Evolutionary conservation across 2,329 filamentous ascomycete genomes (phyloP).

Genomic region (Teratosphaeria pseudoeucalypti): DNA sequence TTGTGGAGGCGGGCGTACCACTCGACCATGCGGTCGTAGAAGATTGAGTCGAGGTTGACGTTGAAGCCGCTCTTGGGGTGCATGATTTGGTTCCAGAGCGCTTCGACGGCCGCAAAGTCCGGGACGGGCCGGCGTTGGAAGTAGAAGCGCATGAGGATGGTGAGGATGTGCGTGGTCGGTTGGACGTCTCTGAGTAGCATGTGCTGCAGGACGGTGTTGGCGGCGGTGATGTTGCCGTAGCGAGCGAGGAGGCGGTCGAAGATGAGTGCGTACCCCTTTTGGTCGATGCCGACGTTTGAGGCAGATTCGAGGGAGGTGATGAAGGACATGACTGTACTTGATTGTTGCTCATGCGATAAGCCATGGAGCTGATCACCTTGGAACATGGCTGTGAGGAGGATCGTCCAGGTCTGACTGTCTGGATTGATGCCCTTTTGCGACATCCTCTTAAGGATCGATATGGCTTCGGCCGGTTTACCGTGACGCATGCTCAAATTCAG

Average conservation of each 20-base stretch:
- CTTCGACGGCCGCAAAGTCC: constrained; percentile 49
- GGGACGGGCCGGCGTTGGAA: constrained; percentile 45
- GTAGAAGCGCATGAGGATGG: constrained; percentile 59
- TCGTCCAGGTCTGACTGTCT: constrained; percentile 56
- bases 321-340: constrained; percentile 43
- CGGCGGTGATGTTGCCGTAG: constrained; percentile 37
- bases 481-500: constrained; percentile 23
- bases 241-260: constrained; percentile 52
- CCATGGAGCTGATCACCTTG: constrained; percentile 37
- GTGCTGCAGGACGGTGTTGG: constrained; percentile 51
- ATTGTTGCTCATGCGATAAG: constrained; percentile 40
- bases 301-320: constrained; percentile 48
- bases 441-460: constrained; percentile 34
- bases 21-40: constrained; percentile 62
- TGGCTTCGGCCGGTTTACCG: constrained; percentile 17
- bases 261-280: constrained; percentile 57
- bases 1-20: constrained; percentile 45
- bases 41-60: constrained; percentile 39
- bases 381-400: constrained; percentile 53
- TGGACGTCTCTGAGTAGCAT: constrained; percentile 47
- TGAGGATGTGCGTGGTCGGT: constrained; percentile 59
- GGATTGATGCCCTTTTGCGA: constrained; percentile 35
- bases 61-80: constrained; percentile 17
- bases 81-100: constrained; percentile 43
- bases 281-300: constrained; percentile 43